phyloP scores from a whole-genome alignment of 2,329 filamentous ascomycete species.

The Colletotrichum sp. region DNA sequence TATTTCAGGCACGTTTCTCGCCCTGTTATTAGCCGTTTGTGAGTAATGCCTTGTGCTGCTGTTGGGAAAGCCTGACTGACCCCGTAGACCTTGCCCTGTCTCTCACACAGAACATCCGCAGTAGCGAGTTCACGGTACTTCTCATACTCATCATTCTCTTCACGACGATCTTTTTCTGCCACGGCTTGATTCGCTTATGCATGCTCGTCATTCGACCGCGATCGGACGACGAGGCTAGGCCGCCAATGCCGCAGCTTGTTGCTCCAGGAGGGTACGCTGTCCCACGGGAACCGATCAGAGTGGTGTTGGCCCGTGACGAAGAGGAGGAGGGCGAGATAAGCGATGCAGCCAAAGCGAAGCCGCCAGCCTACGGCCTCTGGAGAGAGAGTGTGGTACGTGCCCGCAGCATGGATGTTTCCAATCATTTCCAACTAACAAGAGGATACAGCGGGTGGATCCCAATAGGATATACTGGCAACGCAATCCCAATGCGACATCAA shows the following conservation, averaged over 20 bases:
- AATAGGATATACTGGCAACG: conserved; percentile 83
- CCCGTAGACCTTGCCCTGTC: conserved; percentile 74
- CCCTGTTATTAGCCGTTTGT: conserved; percentile 69
- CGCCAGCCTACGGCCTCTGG: conserved; percentile 88
- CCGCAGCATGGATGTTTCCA: neutral
- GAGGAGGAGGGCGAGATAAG: conserved; percentile 58
- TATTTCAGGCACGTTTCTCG: conserved; percentile 68
- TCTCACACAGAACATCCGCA: conserved; percentile 66
- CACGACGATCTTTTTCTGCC: conserved; percentile 80
- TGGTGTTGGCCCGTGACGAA: conserved; percentile 77
- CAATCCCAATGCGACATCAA: conserved; percentile 46
- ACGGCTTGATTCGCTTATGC: conserved; percentile 76
- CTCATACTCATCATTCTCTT: conserved; percentile 79
- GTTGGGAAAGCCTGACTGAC: neutral
- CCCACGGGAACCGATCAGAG: conserved; percentile 75
- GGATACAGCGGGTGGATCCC: conserved; percentile 72
- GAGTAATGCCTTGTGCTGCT: conserved; percentile 38
- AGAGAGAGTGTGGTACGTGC: conserved; percentile 76
- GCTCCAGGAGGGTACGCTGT: conserved; percentile 70
- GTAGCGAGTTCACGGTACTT: conserved; percentile 78
- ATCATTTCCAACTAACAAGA: neutral
- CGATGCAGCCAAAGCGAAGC: conserved; percentile 63
- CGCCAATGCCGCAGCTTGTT: conserved; percentile 45
- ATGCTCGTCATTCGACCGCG: conserved; percentile 64
- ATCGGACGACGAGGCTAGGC: conserved; percentile 20